Evolutionary conservation across 83 land plant genomes (phyloP).

Genomic region (Picea mariana): DNA sequence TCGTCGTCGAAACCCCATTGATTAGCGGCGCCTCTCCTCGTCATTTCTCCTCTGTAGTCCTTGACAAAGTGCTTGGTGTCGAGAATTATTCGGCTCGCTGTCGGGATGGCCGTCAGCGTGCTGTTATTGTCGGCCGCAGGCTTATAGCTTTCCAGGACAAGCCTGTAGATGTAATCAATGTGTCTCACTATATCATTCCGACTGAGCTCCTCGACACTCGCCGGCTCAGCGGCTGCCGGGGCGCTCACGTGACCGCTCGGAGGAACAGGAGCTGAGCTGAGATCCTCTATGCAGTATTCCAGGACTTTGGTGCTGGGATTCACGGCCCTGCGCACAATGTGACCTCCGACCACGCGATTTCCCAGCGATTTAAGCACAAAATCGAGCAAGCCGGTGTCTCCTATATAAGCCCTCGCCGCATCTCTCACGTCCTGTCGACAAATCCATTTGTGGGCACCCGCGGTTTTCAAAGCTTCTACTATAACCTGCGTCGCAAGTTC

Average conservation of each 20-base stretch:
- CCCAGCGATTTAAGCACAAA: conserved; percentile 81
- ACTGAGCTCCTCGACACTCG: conserved; percentile 26
- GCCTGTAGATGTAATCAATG: conserved; percentile 58
- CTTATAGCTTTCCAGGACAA: conserved; percentile 56
- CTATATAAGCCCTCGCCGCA: conserved; percentile 76
- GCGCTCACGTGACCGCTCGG: not conserved
- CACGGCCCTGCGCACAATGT: conserved; percentile 62
- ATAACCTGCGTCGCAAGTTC: conserved; percentile 75
- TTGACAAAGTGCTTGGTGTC: conserved; percentile 89
- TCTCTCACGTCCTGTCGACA: conserved; percentile 87
- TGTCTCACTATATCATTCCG: conserved; percentile 60
- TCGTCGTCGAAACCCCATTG: conserved; percentile 45
- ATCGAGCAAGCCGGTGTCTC: conserved; percentile 94
- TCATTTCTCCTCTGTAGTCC: conserved; percentile 57
- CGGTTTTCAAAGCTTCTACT: conserved; percentile 60
- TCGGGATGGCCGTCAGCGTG: conserved; percentile 48
- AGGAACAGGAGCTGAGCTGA: conserved; percentile 11
- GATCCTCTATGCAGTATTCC: conserved; percentile 70
- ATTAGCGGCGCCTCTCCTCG: conserved; percentile 23
- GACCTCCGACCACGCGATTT: conserved; percentile 60
- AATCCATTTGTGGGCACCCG: conserved; percentile 48
- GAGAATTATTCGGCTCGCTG: conserved; percentile 69
- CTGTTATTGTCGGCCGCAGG: conserved; percentile 23
- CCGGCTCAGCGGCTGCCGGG: conserved; percentile 8
- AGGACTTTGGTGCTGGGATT: conserved; percentile 68